phyloP scores from a whole-genome alignment of 495 filamentous ascomycete species.

The Neurospora sublineolata region DNA sequence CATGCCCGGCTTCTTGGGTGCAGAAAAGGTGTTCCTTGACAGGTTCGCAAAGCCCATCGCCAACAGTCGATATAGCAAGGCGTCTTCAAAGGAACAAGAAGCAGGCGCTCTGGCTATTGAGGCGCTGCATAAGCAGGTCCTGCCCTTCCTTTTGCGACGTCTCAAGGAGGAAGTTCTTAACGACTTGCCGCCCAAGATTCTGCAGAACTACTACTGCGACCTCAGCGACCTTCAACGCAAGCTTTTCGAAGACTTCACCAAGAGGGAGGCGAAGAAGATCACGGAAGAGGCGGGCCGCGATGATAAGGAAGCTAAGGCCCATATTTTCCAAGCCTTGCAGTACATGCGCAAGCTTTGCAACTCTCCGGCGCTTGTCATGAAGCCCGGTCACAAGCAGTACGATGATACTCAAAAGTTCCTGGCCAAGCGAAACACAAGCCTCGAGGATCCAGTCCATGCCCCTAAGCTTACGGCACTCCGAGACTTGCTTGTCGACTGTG shows the following conservation, averaged over 20 bases:
- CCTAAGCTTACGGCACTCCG: conserved; percentile 83
- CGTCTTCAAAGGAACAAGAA: conserved; percentile 96
- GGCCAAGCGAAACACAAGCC: conserved; percentile 54
- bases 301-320: conserved; percentile 88
- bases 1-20: conserved; percentile 97
- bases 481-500: conserved; percentile 88
- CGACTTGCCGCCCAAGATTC: conserved; percentile 93
- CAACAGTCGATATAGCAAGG: conserved; percentile 86
- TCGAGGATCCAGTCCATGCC: conserved; percentile 78
- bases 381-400: conserved; percentile 84
- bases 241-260: conserved; percentile 91
- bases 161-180: conserved; percentile 96
- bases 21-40: conserved; percentile 95
- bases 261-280: conserved; percentile 78
- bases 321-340: conserved; percentile 97
- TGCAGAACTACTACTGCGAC: conserved; percentile 99
- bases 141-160: conserved; percentile 91
- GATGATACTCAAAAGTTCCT: conserved; percentile 69
- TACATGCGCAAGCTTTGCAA: conserved; percentile 99
- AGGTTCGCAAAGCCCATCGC: conserved; percentile 96
- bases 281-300: conserved; percentile 62
- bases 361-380: conserved; percentile 89
- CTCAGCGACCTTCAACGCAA: conserved; percentile 90
- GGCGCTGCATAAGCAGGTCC: conserved; percentile 91
- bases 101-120: conserved; percentile 92